Evolutionary conservation across 192 early-diverging fungal genomes (phyloP), one percentile per base, ranked within the genome.

Genomic region (Gaertneriomyces sp.): DNA sequence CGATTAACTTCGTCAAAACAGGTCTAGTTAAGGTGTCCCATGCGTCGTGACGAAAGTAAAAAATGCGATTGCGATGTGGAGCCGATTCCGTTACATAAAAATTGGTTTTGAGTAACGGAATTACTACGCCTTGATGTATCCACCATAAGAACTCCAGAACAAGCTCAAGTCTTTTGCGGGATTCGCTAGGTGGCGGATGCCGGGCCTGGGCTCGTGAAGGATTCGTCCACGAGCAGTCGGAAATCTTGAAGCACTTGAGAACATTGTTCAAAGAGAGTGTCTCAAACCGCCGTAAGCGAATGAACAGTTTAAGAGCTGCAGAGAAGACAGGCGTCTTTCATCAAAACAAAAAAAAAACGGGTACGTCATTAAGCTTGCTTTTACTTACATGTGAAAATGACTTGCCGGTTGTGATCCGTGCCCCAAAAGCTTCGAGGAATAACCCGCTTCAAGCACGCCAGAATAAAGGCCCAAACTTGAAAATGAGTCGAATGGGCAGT

Each of bases 61-160:
- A 86, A 38, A 93, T 64, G 46, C 66, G 73, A 64, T 87, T 84
- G 50, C 87, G 84, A 45, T 82, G 74, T 9, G 75, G 64, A 4
- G 85, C 77, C 56, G 80, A 77, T 56, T 95, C 91, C 6, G 93
- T 93, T n/a, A 87, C 80, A 58, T 93, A 93, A 65, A 93, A 95
- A 42, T 72, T 78, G 0, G 82, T 66, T 77, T 71, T 70, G 7
- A 93, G 42, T 5, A 93, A 58, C 9, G 82, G 78, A 25, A 89
- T 76, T 10, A 88, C 64, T 46, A 82, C 84, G 8, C 76, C 74
- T 1, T 80, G 61, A 45, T 91, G 68, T 0, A 93, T 53, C 90
- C 90, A 93, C 53, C 73, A 80, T 2, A 92, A 19, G 62, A 90
- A 76, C 45, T 87, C 78, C 5, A 72, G 62, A 10, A 90, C 69